Evolutionary conservation across 257 asterid genomes (phyloP), one percentile per base, ranked within the genome.

Genomic region (Solanum rostratum): DNA sequence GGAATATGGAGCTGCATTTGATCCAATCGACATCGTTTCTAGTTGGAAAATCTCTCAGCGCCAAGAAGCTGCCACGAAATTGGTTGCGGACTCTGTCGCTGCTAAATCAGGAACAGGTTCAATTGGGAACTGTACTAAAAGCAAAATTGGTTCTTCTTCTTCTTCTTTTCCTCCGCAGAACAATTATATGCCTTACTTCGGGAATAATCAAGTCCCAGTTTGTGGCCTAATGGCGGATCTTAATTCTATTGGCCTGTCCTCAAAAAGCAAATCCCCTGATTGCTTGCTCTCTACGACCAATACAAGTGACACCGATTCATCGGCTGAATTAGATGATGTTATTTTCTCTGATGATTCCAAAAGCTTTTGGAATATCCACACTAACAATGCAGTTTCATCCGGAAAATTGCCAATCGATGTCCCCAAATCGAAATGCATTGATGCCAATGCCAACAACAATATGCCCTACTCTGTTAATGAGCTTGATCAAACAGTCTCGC

Each of bases 231-330:
- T 76, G 81, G 15, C 62, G 33, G 57, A 45, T 74, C 13, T 19
- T 74, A 53, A 41, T 46, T 74, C 43, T 1, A 76, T 16, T 76
- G 45, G 27, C 62, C 24, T 3, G 15, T 6, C 49, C 15, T 7
- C 81, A 24, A 76, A 76, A 20, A 76, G 1, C 81, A 24, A 80
- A 59, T 89, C 97, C 55, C 86, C 89, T 1, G 96, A 94, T 82
- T 94, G 98, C 87, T 59, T 92, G 74, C 85, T 94, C 3, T 93
- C 98, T 20, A 89, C 84, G 6, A 89, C 94, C 71, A 91, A 87
- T 33, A 73, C 80, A 43, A 91, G 91, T 85, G 90, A 86, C 86
- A 88, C 93, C 7, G 90, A 89, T 3, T 82, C 92, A 7, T 90
- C 95, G 0, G 86, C 84, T 2, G 95, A 89, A 69, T 59, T 59